Evolutionary conservation across 176 grass and related monocot species (phyloP).

Genomic region (Eragrostis curvula): DNA sequence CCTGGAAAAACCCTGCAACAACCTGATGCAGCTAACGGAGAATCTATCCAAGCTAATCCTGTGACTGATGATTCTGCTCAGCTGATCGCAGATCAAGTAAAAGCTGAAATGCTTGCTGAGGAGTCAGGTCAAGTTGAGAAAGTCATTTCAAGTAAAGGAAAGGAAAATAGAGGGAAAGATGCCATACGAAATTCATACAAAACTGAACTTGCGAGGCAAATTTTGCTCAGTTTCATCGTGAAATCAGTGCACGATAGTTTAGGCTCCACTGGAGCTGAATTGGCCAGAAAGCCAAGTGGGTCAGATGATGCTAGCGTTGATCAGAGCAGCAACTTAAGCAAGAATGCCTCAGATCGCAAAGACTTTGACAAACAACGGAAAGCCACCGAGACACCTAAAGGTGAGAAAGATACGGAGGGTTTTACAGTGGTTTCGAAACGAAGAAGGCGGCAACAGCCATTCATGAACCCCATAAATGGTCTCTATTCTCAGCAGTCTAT

Average conservation of each 20-base stretch:
- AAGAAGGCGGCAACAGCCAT: slow-evolving; percentile 71
- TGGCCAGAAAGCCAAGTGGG: slow-evolving; percentile 42
- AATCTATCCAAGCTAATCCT: slow-evolving; percentile 43
- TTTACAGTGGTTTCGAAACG: slow-evolving; percentile 90
- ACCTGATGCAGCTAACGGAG: slow-evolving; percentile 49
- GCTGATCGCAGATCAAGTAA: slow-evolving; percentile 30
- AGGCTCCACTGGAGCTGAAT: slow-evolving; percentile 44
- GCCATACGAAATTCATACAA: slow-evolving; percentile 49
- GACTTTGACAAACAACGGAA: slow-evolving; percentile 46
- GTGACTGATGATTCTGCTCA: slow-evolving; percentile 26
- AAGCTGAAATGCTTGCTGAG: slow-evolving; percentile 12
- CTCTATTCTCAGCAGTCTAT: slow-evolving; percentile 83
- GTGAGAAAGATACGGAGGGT: slow-evolving; percentile 79
- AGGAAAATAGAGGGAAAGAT: slow-evolving; percentile 62
- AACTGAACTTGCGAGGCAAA: slow-evolving; percentile 93
- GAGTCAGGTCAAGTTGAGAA: slow-evolving; percentile 51
- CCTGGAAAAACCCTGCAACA: slow-evolving; percentile 69
- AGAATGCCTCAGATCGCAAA: slow-evolving; percentile 19
- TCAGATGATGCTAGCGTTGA: slow-evolving; percentile 55
- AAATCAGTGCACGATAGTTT: slow-evolving; percentile 78
- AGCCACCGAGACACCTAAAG: slow-evolving; percentile 21
- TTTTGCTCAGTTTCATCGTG: slow-evolving; percentile 93
- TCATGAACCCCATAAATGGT: slow-evolving; percentile 69
- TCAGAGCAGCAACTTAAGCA: slow-evolving; percentile 37
- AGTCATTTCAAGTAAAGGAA: slow-evolving; percentile 47